Evolutionary conservation across 345 rosid species (phyloP).

Genomic region (Corchorus olitorius): DNA sequence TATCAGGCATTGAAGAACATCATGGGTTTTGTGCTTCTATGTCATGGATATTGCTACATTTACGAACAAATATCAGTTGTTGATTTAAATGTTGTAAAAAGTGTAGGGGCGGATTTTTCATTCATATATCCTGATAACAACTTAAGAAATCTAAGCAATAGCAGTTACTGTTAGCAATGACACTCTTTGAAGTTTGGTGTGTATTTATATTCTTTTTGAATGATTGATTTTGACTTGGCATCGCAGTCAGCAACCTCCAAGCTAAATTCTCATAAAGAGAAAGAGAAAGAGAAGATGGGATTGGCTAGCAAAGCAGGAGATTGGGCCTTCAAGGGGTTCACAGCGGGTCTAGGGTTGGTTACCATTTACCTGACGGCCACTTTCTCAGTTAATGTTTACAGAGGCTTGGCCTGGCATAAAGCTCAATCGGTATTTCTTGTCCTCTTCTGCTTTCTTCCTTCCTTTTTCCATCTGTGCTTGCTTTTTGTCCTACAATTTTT

Average conservation of each 20-base stretch:
- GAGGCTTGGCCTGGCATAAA: conserved; percentile 56
- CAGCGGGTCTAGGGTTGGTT: conserved; percentile 51
- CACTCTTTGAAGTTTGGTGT: too few species aligned
- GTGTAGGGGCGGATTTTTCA: too few species aligned
- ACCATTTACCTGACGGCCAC: conserved; percentile 56
- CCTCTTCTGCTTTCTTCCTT: background rate
- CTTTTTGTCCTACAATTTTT: background rate
- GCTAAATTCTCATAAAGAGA: too few species aligned
- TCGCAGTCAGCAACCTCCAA: background rate
- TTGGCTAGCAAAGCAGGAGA: conserved; percentile 31
- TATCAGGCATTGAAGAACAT: too few species aligned
- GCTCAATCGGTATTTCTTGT: conserved; percentile 38
- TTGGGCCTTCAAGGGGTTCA: conserved; percentile 51
- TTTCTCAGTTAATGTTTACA: conserved; percentile 55
- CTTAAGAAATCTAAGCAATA: too few species aligned
- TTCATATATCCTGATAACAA: too few species aligned
- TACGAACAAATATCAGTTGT: too few species aligned
- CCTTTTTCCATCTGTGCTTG: background rate
- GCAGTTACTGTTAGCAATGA: too few species aligned
- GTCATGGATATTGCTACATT: too few species aligned
- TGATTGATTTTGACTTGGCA: background rate
- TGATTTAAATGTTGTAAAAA: too few species aligned
- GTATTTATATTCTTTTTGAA: too few species aligned
- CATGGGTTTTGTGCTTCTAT: too few species aligned
- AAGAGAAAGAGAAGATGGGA: conserved; percentile 7